Conservation (phyloP, 805 yeast genomes). For the Metschnikowia kofuensis region DNA sequence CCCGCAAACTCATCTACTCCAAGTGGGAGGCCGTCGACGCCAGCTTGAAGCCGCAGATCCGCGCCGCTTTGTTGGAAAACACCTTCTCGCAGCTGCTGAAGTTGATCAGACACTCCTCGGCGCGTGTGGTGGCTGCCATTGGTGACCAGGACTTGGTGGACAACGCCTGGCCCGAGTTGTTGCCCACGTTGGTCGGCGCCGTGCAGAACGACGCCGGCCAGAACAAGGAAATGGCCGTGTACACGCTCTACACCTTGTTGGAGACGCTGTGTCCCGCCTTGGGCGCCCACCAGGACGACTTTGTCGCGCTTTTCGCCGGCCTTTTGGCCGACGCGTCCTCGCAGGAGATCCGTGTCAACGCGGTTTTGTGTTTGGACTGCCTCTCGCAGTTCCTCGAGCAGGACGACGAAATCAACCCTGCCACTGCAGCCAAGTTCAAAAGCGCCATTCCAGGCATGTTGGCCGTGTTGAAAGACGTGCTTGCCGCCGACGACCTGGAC, state of each 20-base stretch:
- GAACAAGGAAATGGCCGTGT: conserved; percentile 76
- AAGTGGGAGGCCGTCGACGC: conserved; percentile 64
- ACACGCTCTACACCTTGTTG: conserved; percentile 70
- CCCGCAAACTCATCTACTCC: conserved; percentile 72
- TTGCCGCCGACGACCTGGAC: conserved; percentile 67
- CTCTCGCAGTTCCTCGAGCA: conserved; percentile 69
- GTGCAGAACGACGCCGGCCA: conserved; percentile 46
- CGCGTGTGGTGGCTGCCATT: conserved; percentile 86
- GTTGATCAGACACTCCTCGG: conserved; percentile 80
- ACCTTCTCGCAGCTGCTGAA: conserved; percentile 65
- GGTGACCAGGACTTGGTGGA: conserved; percentile 69
- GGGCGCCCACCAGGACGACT: conserved; percentile 56
- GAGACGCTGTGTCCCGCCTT: conserved; percentile 66
- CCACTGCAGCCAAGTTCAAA: conserved; percentile 53
- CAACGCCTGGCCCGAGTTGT: conserved; percentile 69
- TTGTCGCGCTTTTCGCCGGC: conserved; percentile 65
- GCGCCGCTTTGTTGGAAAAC: conserved; percentile 62
- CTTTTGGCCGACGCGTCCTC: conserved; percentile 65
- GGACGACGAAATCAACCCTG: conserved; percentile 41
- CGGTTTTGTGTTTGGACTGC: conserved; percentile 75
- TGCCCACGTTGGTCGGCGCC: conserved; percentile 67
- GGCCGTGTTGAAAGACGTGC: conserved; percentile 70
- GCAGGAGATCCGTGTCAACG: conserved; percentile 72
- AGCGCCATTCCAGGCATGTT: conserved; percentile 76
- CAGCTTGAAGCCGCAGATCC: conserved; percentile 55